These are phyloP conservation scores for Extremus antarcticus DNA, from an alignment of 495 filamentous ascomycete species.

Conservation along the genomic window DNA sequence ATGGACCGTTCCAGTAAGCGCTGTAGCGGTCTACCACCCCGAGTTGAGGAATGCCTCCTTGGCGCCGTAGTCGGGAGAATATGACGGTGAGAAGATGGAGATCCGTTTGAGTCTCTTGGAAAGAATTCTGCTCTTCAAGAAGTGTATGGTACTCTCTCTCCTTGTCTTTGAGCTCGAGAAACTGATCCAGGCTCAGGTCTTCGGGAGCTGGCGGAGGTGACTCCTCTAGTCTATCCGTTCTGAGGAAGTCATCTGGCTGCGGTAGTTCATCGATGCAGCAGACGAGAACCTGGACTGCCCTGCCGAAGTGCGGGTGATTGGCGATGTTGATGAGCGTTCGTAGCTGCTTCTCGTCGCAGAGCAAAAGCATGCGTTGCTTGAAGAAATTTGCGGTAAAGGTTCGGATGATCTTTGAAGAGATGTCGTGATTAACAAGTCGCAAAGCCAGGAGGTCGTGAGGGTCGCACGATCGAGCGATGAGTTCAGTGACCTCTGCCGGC, in stretches of 20 bases:
- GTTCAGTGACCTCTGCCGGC: not conserved
- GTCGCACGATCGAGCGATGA: not conserved
- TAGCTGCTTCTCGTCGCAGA: not conserved
- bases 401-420: not conserved
- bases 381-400: not conserved
- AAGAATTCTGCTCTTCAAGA: not conserved
- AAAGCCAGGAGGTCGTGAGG: not conserved
- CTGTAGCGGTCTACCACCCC: too few relatives aligned
- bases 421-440: not conserved
- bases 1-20: too few relatives aligned
- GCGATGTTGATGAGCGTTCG: not conserved
- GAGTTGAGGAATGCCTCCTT: too few relatives aligned
- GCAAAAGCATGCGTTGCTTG: not conserved
- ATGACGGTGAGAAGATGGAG: not conserved
- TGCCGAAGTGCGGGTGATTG: not conserved
- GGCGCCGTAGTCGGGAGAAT: not conserved
- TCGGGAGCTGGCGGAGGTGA: not conserved
- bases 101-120: not conserved
- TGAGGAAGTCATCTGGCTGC: not conserved
- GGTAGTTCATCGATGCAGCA: not conserved
- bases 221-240: not conserved
- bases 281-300: not conserved
- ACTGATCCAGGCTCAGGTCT: not conserved
- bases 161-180: too few relatives aligned
- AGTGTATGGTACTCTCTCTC: too few relatives aligned